Conservation (phyloP, 2,329 filamentous ascomycete genomes). For the Colletotrichum kahawae region DNA sequence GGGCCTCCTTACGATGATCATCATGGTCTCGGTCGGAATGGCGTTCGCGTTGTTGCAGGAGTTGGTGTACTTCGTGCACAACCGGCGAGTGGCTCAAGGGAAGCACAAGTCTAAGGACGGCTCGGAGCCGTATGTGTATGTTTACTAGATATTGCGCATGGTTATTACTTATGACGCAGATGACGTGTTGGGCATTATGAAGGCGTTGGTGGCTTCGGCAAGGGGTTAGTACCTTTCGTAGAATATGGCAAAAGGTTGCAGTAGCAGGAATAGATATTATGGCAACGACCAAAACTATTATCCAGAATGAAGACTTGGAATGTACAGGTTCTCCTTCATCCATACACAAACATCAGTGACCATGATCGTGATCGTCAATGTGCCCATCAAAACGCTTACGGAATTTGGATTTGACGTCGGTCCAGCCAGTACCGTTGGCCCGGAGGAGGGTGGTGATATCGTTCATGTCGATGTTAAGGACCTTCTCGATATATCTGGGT, state of each 20-base stretch:
- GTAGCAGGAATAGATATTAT: not conserved
- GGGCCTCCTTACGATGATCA: constrained; percentile 50
- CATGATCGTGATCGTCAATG: constrained; percentile 7
- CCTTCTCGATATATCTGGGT: constrained; percentile 28
- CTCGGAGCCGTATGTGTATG: constrained; percentile 21
- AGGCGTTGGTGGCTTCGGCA: not conserved
- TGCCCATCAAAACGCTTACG: constrained; percentile 8
- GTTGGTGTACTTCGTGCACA: constrained; percentile 42
- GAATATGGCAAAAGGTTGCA: not conserved
- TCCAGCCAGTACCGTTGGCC: constrained; percentile 27
- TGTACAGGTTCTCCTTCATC: not conserved
- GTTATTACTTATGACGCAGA: not conserved
- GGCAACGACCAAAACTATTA: not conserved
- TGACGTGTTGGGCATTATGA: not conserved
- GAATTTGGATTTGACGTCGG: constrained; percentile 24
- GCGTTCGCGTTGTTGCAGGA: constrained; percentile 43
- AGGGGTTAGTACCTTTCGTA: not conserved
- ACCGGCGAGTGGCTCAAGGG: constrained; percentile 31
- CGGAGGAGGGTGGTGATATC: constrained; percentile 26
- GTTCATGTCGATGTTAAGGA: constrained; percentile 26
- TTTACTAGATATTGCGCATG: not conserved
- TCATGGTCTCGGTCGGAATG: constrained; percentile 46
- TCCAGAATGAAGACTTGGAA: not conserved
- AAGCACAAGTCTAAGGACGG: constrained; percentile 23
- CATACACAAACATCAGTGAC: not conserved